phyloP scores from a whole-genome alignment of 495 filamentous ascomycete species.

The Trichodelitschia bisporula region DNA sequence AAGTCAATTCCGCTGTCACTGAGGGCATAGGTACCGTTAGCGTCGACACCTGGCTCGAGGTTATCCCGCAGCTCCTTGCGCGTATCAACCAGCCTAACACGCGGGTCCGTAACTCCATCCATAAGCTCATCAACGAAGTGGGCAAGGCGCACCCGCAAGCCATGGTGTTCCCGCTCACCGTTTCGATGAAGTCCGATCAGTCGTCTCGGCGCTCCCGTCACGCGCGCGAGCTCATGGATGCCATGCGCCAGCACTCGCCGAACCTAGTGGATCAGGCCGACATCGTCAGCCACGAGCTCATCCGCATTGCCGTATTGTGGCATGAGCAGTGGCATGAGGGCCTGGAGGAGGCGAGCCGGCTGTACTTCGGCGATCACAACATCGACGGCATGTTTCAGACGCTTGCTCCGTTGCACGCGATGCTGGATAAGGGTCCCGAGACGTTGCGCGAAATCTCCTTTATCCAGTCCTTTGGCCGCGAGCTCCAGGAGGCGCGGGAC shows the following conservation, averaged over 20 bases:
- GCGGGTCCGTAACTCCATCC: slow-evolving; percentile 65
- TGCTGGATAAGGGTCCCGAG: slow-evolving; percentile 73
- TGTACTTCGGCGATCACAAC: slow-evolving; percentile 80
- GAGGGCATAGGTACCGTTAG: slow-evolving; percentile 79
- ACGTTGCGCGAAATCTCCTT: slow-evolving; percentile 92
- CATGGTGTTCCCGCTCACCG: slow-evolving; percentile 97
- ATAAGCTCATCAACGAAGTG: slow-evolving; percentile 73
- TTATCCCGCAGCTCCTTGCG: slow-evolving; percentile 91
- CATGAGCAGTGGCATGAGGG: slow-evolving; percentile 98
- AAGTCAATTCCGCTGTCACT: slow-evolving; percentile 67
- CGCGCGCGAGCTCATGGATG: slow-evolving; percentile 84
- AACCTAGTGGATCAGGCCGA: slow-evolving; percentile 88
- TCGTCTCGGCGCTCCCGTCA: slow-evolving; percentile 49
- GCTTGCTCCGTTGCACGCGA: slow-evolving; percentile 71
- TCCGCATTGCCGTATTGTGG: slow-evolving; percentile 90
- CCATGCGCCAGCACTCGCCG: slow-evolving; percentile 86
- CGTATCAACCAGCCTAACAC: slow-evolving; percentile 87
- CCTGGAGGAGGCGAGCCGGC: slow-evolving; percentile 83
- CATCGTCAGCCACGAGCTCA: slow-evolving; percentile 78
- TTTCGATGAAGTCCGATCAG: slow-evolving; percentile 84
- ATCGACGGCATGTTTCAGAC: slow-evolving; percentile 92
- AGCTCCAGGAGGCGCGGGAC: slow-evolving; percentile 78
- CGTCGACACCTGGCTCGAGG: slow-evolving; percentile 93
- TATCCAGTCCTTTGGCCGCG: slow-evolving; percentile 88
- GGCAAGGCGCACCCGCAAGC: slow-evolving; percentile 87